Evolutionary conservation across 768 basidiomycete species (phyloP).

Genomic region (Suillus weaverae): DNA sequence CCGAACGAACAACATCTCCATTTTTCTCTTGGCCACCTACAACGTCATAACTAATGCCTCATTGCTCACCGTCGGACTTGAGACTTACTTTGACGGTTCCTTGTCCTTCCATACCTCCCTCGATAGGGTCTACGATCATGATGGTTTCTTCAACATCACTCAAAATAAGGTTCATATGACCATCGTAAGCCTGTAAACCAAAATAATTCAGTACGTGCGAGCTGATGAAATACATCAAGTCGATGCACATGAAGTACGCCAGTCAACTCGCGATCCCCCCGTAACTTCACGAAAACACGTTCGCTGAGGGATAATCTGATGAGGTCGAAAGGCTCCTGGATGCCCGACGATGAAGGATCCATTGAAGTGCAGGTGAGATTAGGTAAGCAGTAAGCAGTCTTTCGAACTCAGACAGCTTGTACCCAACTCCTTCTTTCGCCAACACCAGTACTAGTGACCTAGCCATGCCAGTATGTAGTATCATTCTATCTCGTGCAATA

Average conservation of each 20-base stretch:
- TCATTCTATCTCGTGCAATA: background rate
- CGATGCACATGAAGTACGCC: conserved; percentile 86
- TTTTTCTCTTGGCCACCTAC: conserved; percentile 88
- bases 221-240: conserved; percentile 1
- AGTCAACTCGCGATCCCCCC: conserved; percentile 90
- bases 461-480: conserved; percentile 63
- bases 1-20: conserved; percentile 97
- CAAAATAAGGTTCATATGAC: conserved; percentile 99
- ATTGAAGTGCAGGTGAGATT: conserved; percentile 39
- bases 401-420: conserved; percentile 31
- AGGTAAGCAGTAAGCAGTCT: conserved; percentile 25
- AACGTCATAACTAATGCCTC: background rate
- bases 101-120: conserved; percentile 55
- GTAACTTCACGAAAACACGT: conserved; percentile 95
- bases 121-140: conserved; percentile 88
- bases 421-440: conserved; percentile 18
- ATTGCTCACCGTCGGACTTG: background rate
- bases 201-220: conserved; percentile 13
- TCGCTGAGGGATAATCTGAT: conserved; percentile 95
- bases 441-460: conserved; percentile 20
- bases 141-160: conserved; percentile 98
- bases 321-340: conserved; percentile 96
- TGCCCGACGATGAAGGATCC: conserved; percentile 71
- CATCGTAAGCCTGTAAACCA: conserved; percentile 86
- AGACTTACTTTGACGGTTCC: conserved; percentile 63